Conservation (phyloP, 306 rosid genomes). For the Pterocarpus santalinus region DNA sequence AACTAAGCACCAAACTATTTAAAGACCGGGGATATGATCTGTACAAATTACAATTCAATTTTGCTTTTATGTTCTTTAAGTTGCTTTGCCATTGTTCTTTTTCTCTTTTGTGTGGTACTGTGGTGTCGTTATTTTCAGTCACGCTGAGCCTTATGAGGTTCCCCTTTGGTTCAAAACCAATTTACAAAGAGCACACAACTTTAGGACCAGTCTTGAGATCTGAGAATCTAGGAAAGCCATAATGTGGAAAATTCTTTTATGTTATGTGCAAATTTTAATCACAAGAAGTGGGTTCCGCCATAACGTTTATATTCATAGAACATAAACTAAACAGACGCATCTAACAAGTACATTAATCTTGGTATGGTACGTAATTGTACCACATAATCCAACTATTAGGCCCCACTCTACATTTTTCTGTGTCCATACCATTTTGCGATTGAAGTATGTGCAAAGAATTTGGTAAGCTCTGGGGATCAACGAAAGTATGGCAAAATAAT, state of each 20-base stretch:
- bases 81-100: slow-evolving; percentile 59
- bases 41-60: slow-evolving; percentile 53
- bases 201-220: slow-evolving; percentile 69
- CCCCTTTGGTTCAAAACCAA: slow-evolving; percentile 53
- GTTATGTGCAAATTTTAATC: slow-evolving; percentile 39
- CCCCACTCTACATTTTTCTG: slow-evolving; percentile 38
- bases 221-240: slow-evolving; percentile 62
- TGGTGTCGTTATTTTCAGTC: slow-evolving; percentile 44
- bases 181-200: slow-evolving; percentile 57
- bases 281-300: slow-evolving; percentile 54
- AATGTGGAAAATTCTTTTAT: slow-evolving; percentile 35
- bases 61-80: slow-evolving; percentile 60
- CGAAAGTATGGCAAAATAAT: slow-evolving; percentile 17
- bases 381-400: slow-evolving; percentile 42
- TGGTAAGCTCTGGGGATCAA: slow-evolving; percentile 48
- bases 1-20: slow-evolving; percentile 47
- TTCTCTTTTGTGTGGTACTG: slow-evolving; percentile 46
- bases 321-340: slow-evolving; percentile 39
- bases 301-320: slow-evolving; percentile 23
- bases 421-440: slow-evolving; percentile 27
- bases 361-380: slow-evolving; percentile 68
- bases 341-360: slow-evolving; percentile 40
- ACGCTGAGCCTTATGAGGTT: slow-evolving; percentile 9
- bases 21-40: slow-evolving; percentile 47
- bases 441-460: slow-evolving; percentile 23